Base-by-base conservation (phyloP, 2,329 filamentous ascomycete genomes). In the Malbranchea cinnamomea region DNA sequence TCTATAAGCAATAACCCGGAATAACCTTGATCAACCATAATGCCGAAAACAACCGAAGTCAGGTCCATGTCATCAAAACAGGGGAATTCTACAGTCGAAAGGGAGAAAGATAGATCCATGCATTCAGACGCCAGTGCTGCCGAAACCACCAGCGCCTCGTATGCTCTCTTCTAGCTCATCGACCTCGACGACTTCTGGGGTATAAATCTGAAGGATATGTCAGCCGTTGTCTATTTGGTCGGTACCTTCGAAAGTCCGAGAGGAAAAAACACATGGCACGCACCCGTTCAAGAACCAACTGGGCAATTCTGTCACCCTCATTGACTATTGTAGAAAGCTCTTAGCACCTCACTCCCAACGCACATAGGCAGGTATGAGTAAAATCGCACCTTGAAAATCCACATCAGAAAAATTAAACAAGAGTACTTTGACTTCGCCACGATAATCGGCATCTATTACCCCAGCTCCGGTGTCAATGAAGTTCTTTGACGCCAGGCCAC, bases 361-460 rank as follows among this genome's bases (percentile, higher is more conserved):
- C 11, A 23, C 4, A 9, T 16, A 13, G 6, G n/a, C 10, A 13
- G 14, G 6, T 7, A 32, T 20, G 16, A 15, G 10, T 8, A 12
- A 23, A 32, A 27, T 25, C 39, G 17, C 43, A 54, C 51, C 38
- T 25, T 60, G 65, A 50, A 91, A 95, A 52, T 93, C 84, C 23
- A 60, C 59, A 29, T 93, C 84, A 30, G 68, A 69, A 55, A 92
- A 77, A 62, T 98, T 98, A 57, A 95, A 95, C 30, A 98, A 71
- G 42, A 98, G 67, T 15, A 98, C 79, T 65, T 91, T 93, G 47
- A 98, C 78, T 43, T 80, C 80, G 12, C 89, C 89, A 20, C 89
- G 72, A 63, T 98, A 98, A 58, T 98, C 89, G 19, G 87, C 85
- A 56, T 98, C 89, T 46, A 98, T 95, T 40, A 98, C 89, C 32